These are phyloP conservation scores for Coix lacrymajobi DNA, from an alignment of 176 grass and related monocot species.

Conservation along the genomic window DNA sequence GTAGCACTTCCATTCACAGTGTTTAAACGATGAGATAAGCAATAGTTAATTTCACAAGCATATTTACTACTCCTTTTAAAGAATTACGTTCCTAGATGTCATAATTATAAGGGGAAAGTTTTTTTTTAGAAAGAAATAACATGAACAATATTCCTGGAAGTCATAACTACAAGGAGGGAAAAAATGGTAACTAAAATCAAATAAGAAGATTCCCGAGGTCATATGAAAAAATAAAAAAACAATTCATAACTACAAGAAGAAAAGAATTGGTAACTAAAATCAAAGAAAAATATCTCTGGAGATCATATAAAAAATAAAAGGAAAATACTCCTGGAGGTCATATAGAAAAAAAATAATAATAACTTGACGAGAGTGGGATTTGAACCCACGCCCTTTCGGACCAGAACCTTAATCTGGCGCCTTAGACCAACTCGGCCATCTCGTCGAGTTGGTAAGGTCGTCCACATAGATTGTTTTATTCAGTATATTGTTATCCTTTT, in stretches of 20 bases:
- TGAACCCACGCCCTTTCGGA: conserved; percentile 87
- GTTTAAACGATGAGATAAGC: neutral
- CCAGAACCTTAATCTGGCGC: conserved; percentile 99
- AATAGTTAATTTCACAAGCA: neutral
- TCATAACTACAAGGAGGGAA: neutral
- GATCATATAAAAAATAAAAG: too few relatives aligned
- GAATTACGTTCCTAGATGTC: neutral
- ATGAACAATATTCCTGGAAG: too few relatives aligned
- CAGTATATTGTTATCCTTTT: neutral
- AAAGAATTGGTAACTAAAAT: too few relatives aligned
- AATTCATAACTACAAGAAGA: too few relatives aligned
- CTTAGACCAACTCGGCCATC: conserved; percentile 96
- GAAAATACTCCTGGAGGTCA: too few relatives aligned
- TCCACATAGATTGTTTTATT: too few relatives aligned
- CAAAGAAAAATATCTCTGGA: too few relatives aligned
- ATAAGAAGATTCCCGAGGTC: too few relatives aligned
- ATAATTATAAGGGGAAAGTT: neutral
- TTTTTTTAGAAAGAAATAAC: too few relatives aligned
- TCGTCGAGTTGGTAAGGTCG: neutral
- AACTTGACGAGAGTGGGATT: conserved; percentile 82
- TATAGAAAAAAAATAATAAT: too few relatives aligned
- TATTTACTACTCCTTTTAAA: neutral
- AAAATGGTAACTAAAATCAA: neutral
- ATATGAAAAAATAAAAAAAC: too few relatives aligned
- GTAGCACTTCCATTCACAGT: too few relatives aligned